Percentiles rank a stretch among this genome's conserved stretches.
Conservation (phyloP, 2,329 filamentous ascomycete species). For the Fusarium lateritium region DNA sequence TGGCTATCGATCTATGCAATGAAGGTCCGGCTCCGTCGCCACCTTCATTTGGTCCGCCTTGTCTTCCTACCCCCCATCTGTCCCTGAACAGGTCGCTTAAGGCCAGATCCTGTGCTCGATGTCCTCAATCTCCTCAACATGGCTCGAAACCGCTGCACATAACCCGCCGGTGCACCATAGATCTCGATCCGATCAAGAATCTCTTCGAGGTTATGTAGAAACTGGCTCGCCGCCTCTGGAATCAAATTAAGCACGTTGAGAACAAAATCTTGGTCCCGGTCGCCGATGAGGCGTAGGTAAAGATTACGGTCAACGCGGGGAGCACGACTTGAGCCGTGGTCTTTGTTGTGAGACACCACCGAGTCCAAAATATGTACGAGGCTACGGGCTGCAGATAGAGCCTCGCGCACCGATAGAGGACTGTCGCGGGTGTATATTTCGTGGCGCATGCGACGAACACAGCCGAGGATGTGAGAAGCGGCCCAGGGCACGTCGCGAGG, state of each 20-base stretch:
- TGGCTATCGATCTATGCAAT: neutral
- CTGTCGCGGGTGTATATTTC: constrained; percentile 57
- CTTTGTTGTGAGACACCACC: constrained; percentile 59
- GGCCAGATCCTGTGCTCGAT: constrained; percentile 47
- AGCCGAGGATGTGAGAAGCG: constrained; percentile 61
- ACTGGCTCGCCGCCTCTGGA: constrained; percentile 61
- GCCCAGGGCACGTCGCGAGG: constrained; percentile 64
- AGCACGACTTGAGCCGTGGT: constrained; percentile 52
- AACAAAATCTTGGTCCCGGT: constrained; percentile 61
- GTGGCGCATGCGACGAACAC: constrained; percentile 60
- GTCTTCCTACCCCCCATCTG: constrained; percentile 48
- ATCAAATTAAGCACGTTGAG: constrained; percentile 61
- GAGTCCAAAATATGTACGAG: constrained; percentile 64
- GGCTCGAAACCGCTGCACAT: constrained; percentile 55
- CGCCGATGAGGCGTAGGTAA: constrained; percentile 64
- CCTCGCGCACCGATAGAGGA: constrained; percentile 57
- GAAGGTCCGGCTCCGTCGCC: neutral
- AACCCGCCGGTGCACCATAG: constrained; percentile 54
- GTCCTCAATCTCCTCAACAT: constrained; percentile 52
- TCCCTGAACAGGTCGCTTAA: constrained; percentile 52
- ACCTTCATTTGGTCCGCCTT: constrained; percentile 55
- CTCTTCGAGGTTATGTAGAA: constrained; percentile 57
- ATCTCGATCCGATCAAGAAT: constrained; percentile 53
- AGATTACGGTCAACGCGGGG: constrained; percentile 59
- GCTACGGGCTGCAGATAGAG: constrained; percentile 62